Evolutionary conservation across 164 flowering plant species (phyloP).

Genomic region (Sedum album): DNA sequence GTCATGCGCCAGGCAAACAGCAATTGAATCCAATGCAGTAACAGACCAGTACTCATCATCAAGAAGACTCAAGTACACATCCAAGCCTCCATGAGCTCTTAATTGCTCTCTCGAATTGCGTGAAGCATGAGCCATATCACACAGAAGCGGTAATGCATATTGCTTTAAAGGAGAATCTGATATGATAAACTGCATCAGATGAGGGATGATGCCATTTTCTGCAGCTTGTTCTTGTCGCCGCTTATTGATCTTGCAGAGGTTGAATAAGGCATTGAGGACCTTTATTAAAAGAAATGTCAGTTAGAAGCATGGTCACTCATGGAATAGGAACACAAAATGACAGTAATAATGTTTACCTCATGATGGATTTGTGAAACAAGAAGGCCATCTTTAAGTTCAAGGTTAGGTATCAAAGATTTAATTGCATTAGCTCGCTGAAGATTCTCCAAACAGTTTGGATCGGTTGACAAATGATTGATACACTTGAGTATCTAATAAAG

Average conservation of each 20-base stretch:
- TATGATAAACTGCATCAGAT: constrained; percentile 84
- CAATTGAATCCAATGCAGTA: constrained; percentile 88
- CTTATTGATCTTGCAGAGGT: constrained; percentile 96
- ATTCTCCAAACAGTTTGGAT: constrained; percentile 92
- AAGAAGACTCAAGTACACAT: constrained; percentile 89
- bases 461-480: constrained; percentile 84
- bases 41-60: constrained; percentile 94
- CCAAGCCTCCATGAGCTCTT: constrained; percentile 90
- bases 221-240: constrained; percentile 99
- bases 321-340: not conserved
- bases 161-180: constrained; percentile 82
- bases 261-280: constrained; percentile 93
- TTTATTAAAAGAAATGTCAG: constrained; percentile 21
- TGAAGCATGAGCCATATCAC: constrained; percentile 99
- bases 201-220: constrained; percentile 98
- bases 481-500: constrained; percentile 67
- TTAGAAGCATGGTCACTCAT: constrained; percentile 1
- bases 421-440: constrained; percentile 98
- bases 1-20: constrained; percentile 93
- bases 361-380: constrained; percentile 78
- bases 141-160: constrained; percentile 81
- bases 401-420: constrained; percentile 91
- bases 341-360: constrained; percentile 41
- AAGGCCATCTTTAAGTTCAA: constrained; percentile 87
- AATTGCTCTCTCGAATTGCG: constrained; percentile 96